A percentile compares a stretch with the other conserved stretches of the same genome.
Conservation (phyloP, 1,284 basidiomycete species). For the Marasmius sp. region DNA sequence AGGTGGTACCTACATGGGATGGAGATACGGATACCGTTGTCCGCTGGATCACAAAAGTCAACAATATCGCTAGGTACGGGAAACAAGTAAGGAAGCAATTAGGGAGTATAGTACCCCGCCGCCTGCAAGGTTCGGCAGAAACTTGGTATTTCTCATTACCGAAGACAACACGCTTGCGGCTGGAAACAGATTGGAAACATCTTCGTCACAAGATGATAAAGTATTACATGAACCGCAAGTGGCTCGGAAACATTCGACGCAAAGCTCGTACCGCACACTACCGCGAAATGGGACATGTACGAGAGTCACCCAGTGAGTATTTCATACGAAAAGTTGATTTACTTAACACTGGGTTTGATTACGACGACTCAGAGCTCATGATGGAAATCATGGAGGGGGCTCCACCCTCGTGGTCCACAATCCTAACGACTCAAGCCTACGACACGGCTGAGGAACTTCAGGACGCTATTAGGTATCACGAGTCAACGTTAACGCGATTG, state of each 20-base stretch:
- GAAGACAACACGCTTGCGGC: background rate
- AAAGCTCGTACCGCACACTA: constrained; percentile 1
- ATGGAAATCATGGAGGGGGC: constrained; percentile 22
- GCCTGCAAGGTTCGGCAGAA: background rate
- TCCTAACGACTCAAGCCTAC: constrained; percentile 18
- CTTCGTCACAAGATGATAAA: background rate
- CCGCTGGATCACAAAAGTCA: background rate
- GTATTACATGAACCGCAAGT: background rate
- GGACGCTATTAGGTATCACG: constrained; percentile 11
- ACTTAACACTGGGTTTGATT: background rate
- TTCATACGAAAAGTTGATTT: constrained; percentile 12
- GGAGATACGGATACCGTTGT: background rate
- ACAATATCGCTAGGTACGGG: background rate
- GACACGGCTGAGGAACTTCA: constrained; percentile 16
- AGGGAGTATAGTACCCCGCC: background rate
- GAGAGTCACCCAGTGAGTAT: constrained; percentile 15
- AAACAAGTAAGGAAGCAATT: background rate
- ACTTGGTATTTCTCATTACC: background rate
- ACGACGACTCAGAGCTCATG: constrained; percentile 20
- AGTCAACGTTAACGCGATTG: constrained; percentile 12
- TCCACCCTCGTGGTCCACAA: constrained; percentile 19
- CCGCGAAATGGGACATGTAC: constrained; percentile 19
- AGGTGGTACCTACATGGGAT: background rate
- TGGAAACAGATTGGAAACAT: background rate
- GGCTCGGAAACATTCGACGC: background rate